These are phyloP conservation scores for Starmerella riodocensis DNA, from an alignment of 805 yeast species.

Conservation along the genomic window DNA sequence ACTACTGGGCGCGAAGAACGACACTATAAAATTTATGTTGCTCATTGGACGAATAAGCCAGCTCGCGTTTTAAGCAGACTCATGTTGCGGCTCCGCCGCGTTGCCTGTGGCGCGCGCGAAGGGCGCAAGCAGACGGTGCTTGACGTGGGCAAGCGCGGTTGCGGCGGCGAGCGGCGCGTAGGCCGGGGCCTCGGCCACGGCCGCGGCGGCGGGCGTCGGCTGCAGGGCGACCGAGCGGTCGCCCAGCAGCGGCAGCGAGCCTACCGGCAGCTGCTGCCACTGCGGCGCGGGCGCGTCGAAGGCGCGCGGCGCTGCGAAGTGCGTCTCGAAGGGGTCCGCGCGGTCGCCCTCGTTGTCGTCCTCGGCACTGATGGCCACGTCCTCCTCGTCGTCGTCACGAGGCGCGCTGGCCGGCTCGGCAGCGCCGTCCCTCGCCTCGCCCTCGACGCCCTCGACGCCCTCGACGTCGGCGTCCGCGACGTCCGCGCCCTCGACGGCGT, in stretches of 20 bases:
- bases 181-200: neutral
- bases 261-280: constrained; percentile 21
- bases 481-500: constrained; percentile 24
- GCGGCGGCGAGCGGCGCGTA: neutral
- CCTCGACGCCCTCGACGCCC: constrained; percentile 20
- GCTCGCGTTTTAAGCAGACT: too few relatives aligned
- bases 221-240: constrained; percentile 9
- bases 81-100: too few relatives aligned
- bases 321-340: constrained; percentile 64
- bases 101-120: constrained; percentile 26
- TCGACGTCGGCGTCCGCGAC: constrained; percentile 18
- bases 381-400: constrained; percentile 15
- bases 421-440: too few relatives aligned
- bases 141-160: constrained; percentile 25
- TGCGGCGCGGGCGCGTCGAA: constrained; percentile 26
- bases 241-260: constrained; percentile 20
- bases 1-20: too few relatives aligned
- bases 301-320: constrained; percentile 43
- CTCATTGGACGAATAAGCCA: too few relatives aligned
- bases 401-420: too few relatives aligned
- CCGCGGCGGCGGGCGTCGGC: neutral
- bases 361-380: constrained; percentile 27
- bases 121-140: constrained; percentile 31
- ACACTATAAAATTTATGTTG: too few relatives aligned
- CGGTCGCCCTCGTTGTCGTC: constrained; percentile 31